Base-by-base conservation (phyloP, 306 rosid species). In the Quercus aquifolioides region DNA sequence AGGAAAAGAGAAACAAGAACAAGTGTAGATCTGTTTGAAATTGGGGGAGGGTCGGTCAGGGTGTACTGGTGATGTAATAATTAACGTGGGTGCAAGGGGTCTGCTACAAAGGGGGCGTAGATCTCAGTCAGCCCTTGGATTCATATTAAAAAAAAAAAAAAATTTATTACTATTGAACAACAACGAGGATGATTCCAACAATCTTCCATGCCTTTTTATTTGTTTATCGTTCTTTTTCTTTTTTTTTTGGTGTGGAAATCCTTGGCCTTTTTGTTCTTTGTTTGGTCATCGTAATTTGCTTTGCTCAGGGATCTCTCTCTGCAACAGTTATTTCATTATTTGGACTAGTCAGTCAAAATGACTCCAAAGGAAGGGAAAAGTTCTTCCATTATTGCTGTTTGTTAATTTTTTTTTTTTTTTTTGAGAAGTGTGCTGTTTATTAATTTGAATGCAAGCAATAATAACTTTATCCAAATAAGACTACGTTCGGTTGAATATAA, bases 91-190 rank as follows among this genome's bases (percentile, higher is more conserved):
- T 38, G 11, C 11, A 8, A 38, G 46, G 80, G 88, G 75, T 85
- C 87, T 75, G 55, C 88, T 71, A 15, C 15, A 84, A 85, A 57
- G n/a, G n/a, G 87, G 69, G 1, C 30, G 87, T 74, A 56, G 88
- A 85, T 85, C 84, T 82, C 81, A 82, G 73, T 85, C 81, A 85
- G 73, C 90, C 87, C 30, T 30, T 64, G 70, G 11, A 13, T 30
- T 64, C 56, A 41, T 19, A 46, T 38, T 59, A n/a, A 19, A 3
- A n/a, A 60, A 14, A 46, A 7, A 35, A 26, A 33, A 7, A 62
- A 38, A 71, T n/a, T 73, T 76, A 77, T 84, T 78, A 81, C 69
- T 74, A 74, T 77, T 75, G 79, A 77, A 60, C 60, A 30, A 56
- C 69, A 83, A 74, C 18, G 49, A 80, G 65, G 65, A 76, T 75